Base-by-base conservation (phyloP, 208 protist genomes). In the Porcisia deanei region DNA sequence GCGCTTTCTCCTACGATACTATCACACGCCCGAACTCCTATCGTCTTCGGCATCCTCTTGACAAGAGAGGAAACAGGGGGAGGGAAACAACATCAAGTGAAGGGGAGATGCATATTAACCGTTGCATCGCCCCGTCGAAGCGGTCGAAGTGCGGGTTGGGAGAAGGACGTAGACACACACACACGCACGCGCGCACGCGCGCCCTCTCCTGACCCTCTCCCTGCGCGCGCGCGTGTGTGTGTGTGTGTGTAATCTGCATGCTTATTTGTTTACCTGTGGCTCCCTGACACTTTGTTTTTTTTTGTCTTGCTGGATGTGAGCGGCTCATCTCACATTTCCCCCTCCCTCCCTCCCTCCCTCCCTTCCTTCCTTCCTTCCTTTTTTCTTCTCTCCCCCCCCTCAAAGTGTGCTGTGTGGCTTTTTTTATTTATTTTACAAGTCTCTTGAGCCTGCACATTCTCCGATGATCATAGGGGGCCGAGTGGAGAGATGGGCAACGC, bases 401-500 rank as follows among this genome's bases (percentile, higher is more conserved):
- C 58, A 60, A 25, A 49, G 39, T 66, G 14, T 54, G n/a, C 10
- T n/a, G n/a, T n/a, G n/a, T n/a, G n/a, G 3, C 10, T 53, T 5
- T 39, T 71, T 52, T 12, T 30, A 34, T 60, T 22, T 22, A 10
- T 4, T 47, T 45, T 10, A 12, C 37, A 20, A 39, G 16, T n/a
- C 16, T 22, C 16, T 30, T 39, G 4, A 63, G 41, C 22, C 52
- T 14, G 39, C 16, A 39, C 39, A 14, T 8, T 18, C 16, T 6
- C 54, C 39, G 12, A 64, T 73, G 69, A 61, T 73, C 55, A 34
- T 73, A 34, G 69, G 69, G 43, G n/a, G 34, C 25, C 54, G 53
- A 43, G 54, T 18, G 37, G 60, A 63, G 41, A 59, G 59, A 57
- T 76, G 77, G 77, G 64, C 67, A 34, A 73, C 65, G 34, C 65